Evolutionary conservation across 768 basidiomycete genomes (phyloP), one percentile per base, ranked within the genome.

Genomic region (Russula sp.): DNA sequence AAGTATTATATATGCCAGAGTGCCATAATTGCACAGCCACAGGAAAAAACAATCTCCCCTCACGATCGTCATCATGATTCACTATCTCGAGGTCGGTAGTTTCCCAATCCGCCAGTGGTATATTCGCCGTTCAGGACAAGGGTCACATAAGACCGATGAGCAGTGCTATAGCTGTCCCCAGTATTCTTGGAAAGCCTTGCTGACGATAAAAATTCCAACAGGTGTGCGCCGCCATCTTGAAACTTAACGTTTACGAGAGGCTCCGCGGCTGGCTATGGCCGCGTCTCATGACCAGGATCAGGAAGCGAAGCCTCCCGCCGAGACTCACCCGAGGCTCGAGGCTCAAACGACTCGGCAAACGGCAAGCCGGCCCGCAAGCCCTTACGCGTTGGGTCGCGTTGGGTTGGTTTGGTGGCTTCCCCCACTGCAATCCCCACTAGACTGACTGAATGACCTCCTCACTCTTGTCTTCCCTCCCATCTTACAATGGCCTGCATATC

Each of bases 401-500:
- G 42, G 39, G 22, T 27, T 27, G 22, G 22, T 27, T 27, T 27
- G 22, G 22, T 40, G 39, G 39, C 39, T 10, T 37, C 35, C 6
- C 35, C 7, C 35, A 10, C 10, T 27, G 22, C 35, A 37, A 3
- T 37, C 35, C 7, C 27, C 27, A 14, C 14, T 11, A 27, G 40
- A 40, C 18, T 45, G n/a, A 11, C 47, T 22, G 20, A 44, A 60
- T 60, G 59, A 35, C 51, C 20, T 39, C 57, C 27, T 22, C 50
- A 27, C 31, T 1, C 6, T 67, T 75, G 6, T 59, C 72, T 11
- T 67, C 75, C 7, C 74, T 82, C 13, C 73, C 78, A 6, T 78
- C 84, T 31, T 86, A 80, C 66, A 71, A 75, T 9, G 74, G 76
- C 0, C 77, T 80, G 3, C 81, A 84, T 0, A 71, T 73, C 1